These are phyloP conservation scores for Filobasidium uniguttulatum DNA, from an alignment of 1,284 basidiomycete genomes.

Conservation along the genomic window DNA sequence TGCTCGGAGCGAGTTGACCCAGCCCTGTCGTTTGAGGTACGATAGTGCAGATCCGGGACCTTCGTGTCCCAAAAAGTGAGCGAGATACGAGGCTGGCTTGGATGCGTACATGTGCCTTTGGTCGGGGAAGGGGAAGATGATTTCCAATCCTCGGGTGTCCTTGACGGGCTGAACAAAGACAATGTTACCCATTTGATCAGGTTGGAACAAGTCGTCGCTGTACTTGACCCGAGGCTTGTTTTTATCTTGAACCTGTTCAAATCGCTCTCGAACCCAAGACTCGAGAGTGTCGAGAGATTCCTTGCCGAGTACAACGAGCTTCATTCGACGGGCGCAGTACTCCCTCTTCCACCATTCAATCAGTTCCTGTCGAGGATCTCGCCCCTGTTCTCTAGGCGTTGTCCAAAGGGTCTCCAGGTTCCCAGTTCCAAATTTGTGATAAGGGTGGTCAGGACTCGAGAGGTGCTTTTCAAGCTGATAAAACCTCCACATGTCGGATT, in stretches of 20 bases:
- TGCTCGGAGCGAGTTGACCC: slow-evolving; percentile 67
- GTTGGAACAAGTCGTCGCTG: slow-evolving; percentile 60
- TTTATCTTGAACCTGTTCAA: slow-evolving; percentile 29
- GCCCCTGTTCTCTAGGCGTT: slow-evolving; percentile 44
- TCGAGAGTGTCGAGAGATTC: slow-evolving; percentile 43
- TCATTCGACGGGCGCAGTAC: slow-evolving; percentile 92
- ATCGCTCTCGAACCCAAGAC: slow-evolving; percentile 30
- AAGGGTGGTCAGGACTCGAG: slow-evolving; percentile 64
- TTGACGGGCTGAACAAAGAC: slow-evolving; percentile 82
- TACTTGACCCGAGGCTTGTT: slow-evolving; percentile 42
- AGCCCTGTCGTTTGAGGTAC: slow-evolving; percentile 81
- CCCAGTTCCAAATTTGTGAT: slow-evolving; percentile 86
- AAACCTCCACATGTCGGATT: slow-evolving; percentile 89
- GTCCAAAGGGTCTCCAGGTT: slow-evolving; percentile 71
- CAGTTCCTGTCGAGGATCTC: slow-evolving; percentile 78
- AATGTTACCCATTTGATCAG: slow-evolving; percentile 56
- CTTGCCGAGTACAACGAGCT: slow-evolving; percentile 76
- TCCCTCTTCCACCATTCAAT: slow-evolving; percentile 90
- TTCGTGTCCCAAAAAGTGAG: slow-evolving; percentile 89
- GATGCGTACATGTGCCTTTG: slow-evolving; percentile 63
- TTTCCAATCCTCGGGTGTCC: slow-evolving; percentile 72
- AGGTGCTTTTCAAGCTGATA: slow-evolving; percentile 92
- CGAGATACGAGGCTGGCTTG: slow-evolving; percentile 69
- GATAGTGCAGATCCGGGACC: slow-evolving; percentile 86
- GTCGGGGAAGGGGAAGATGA: slow-evolving; percentile 78